phyloP scores from a whole-genome alignment of 768 basidiomycete species.

The Pholiota conissans region DNA sequence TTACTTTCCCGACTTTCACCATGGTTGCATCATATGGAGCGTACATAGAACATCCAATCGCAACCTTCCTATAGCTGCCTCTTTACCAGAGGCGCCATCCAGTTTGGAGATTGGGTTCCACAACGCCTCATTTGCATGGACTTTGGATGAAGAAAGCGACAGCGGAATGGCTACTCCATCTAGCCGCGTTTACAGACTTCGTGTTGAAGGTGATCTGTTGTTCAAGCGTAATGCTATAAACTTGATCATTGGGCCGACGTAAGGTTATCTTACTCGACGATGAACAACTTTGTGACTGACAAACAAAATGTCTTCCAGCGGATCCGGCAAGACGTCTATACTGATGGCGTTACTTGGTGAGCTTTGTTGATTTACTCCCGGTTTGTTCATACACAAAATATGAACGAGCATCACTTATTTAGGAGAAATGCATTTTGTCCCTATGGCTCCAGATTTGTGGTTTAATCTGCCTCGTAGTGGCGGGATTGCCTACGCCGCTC shows the following conservation, averaged over 20 bases:
- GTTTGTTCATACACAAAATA: not conserved
- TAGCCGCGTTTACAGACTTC: slow-evolving; percentile 48
- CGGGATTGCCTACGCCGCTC: slow-evolving; percentile 76
- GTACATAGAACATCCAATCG: slow-evolving; percentile 35
- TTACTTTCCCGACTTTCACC: slow-evolving; percentile 46
- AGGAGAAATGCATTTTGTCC: slow-evolving; percentile 65
- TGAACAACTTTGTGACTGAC: not conserved
- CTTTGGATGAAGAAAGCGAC: slow-evolving; percentile 30
- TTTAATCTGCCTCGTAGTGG: slow-evolving; percentile 62
- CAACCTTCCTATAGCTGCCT: not conserved
- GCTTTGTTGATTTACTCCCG: not conserved
- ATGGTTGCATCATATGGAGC: slow-evolving; percentile 68
- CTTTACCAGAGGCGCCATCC: not conserved
- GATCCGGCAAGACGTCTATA: slow-evolving; percentile 48
- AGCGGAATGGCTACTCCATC: slow-evolving; percentile 37
- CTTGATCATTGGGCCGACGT: slow-evolving; percentile 57
- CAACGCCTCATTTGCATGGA: slow-evolving; percentile 58
- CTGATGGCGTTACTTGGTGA: slow-evolving; percentile 21
- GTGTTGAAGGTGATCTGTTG: slow-evolving; percentile 49
- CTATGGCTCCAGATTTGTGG: slow-evolving; percentile 52
- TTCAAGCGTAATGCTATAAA: slow-evolving; percentile 58
- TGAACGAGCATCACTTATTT: slow-evolving; percentile 34
- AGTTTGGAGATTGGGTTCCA: slow-evolving; percentile 45
- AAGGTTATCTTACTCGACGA: slow-evolving; percentile 2
- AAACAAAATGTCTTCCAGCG: not conserved